These are phyloP conservation scores for Tirmania nivea DNA, from an alignment of 495 filamentous ascomycete genomes.

Conservation along the genomic window DNA sequence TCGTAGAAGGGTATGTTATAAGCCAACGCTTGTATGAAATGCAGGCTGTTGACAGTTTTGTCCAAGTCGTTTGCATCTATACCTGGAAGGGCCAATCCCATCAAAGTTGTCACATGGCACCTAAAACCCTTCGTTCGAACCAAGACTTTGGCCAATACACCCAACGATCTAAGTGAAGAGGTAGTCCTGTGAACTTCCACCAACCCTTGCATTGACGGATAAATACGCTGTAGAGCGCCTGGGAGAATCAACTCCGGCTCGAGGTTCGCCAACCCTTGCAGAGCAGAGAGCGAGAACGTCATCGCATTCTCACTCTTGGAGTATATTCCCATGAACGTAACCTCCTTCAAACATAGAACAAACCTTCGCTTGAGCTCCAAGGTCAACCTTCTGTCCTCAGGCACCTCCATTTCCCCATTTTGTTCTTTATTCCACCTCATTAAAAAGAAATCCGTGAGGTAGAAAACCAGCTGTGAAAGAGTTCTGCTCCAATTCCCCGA, in stretches of 20 bases:
- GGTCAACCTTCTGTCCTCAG: constrained; percentile 55
- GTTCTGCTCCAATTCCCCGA: constrained; percentile 81
- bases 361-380: constrained; percentile 67
- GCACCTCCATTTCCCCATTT: constrained; percentile 72
- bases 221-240: constrained; percentile 85
- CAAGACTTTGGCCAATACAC: constrained; percentile 75
- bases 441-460: constrained; percentile 86
- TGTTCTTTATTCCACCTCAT: constrained; percentile 94
- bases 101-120: constrained; percentile 78
- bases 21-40: constrained; percentile 82
- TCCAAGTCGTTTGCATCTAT: constrained; percentile 96
- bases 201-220: constrained; percentile 83
- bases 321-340: constrained; percentile 96
- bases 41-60: constrained; percentile 82
- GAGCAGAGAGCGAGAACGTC: constrained; percentile 69
- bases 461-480: constrained; percentile 74
- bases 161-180: constrained; percentile 73
- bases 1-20: constrained; percentile 87
- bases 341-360: constrained; percentile 73
- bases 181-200: constrained; percentile 95
- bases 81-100: constrained; percentile 80
- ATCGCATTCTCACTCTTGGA: constrained; percentile 80
- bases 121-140: constrained; percentile 76
- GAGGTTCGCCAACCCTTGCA: constrained; percentile 73
- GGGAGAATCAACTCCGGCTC: constrained; percentile 86